These are phyloP conservation scores for Allantophomopsis cytisporea DNA, from an alignment of 2,329 filamentous ascomycete species.

Conservation along the genomic window DNA sequence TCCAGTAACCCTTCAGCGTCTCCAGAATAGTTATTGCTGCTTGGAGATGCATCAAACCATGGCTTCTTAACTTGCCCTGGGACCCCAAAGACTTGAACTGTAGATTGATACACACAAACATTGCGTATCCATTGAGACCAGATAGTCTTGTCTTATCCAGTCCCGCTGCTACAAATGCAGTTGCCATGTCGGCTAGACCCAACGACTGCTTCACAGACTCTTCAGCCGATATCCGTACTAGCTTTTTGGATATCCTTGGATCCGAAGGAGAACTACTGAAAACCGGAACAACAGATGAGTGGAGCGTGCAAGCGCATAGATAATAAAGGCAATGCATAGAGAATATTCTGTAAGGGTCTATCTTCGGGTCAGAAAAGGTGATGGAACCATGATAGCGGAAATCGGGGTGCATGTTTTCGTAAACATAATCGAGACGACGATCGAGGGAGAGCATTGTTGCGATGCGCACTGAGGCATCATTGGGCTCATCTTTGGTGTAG, in stretches of 20 bases:
- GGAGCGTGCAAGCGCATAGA: slow-evolving; percentile 4
- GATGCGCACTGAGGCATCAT: slow-evolving; percentile 1
- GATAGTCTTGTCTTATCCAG: slow-evolving; percentile 5
- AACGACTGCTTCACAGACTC: slow-evolving; percentile 5
- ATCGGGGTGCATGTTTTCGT: slow-evolving; percentile 4
- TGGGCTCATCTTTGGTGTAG: neutral
- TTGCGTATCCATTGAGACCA: slow-evolving; percentile 5
- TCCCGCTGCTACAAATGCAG: slow-evolving; percentile 3
- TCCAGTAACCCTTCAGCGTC: slow-evolving; percentile 6
- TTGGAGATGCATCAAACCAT: slow-evolving; percentile 4
- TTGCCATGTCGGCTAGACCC: slow-evolving; percentile 6
- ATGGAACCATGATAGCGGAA: slow-evolving; percentile 2
- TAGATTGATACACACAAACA: slow-evolving; percentile 6
- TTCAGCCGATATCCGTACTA: slow-evolving; percentile 5
- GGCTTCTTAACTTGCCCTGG: slow-evolving; percentile 4
- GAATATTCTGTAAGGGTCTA: slow-evolving; percentile 4
- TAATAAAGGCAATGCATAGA: slow-evolving; percentile 5
- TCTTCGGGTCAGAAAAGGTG: slow-evolving; percentile 2
- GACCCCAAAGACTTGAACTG: slow-evolving; percentile 7
- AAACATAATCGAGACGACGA: slow-evolving; percentile 2
- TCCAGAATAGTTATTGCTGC: slow-evolving; percentile 7
- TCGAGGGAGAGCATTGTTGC: slow-evolving; percentile 4
- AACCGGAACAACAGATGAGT: slow-evolving; percentile 6
- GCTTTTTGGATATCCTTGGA: slow-evolving; percentile 3
- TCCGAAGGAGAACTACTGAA: slow-evolving; percentile 4